phyloP scores from a whole-genome alignment of 1,139 yeast genomes.

The Zygosaccharomyces sapae region DNA sequence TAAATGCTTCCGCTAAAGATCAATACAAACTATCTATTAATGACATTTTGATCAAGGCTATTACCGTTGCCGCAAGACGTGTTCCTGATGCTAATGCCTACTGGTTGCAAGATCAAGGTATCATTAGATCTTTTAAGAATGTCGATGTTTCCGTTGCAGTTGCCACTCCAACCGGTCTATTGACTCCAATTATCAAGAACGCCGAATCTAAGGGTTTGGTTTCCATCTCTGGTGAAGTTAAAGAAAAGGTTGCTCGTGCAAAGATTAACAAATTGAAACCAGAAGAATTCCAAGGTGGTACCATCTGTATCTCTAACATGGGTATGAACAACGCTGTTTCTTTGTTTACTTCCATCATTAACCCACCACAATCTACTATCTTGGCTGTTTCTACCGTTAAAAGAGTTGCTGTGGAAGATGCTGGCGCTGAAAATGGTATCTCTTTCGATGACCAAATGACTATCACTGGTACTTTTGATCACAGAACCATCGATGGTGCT shows the following conservation, averaged over 20 bases:
- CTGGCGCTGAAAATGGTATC: slow-evolving; percentile 85
- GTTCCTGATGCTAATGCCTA: slow-evolving; percentile 94
- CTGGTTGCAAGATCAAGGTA: slow-evolving; percentile 85
- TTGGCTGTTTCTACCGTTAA: slow-evolving; percentile 91
- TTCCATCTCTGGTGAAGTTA: slow-evolving; percentile 73
- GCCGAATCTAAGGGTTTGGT: slow-evolving; percentile 86
- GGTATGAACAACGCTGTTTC: slow-evolving; percentile 97
- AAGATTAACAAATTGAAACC: slow-evolving; percentile 88
- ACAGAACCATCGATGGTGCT: slow-evolving; percentile 96
- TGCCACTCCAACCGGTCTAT: slow-evolving; percentile 94
- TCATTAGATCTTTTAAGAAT: slow-evolving; percentile 84
- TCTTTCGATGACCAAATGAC: slow-evolving; percentile 86
- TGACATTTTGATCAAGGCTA: slow-evolving; percentile 90
- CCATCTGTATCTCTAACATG: slow-evolving; percentile 95
- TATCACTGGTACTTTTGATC: slow-evolving; percentile 96
- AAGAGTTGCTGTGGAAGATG: slow-evolving; percentile 90
- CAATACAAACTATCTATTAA: slow-evolving; percentile 89
- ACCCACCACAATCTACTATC: slow-evolving; percentile 95
- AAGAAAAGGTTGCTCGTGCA: slow-evolving; percentile 94
- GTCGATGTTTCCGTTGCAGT: slow-evolving; percentile 98
- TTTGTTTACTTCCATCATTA: slow-evolving; percentile 90
- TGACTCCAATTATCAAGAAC: slow-evolving; percentile 89
- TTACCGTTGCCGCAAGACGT: slow-evolving; percentile 82
- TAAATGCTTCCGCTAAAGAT: slow-evolving; percentile 81
- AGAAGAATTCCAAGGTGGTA: slow-evolving; percentile 98